Evolutionary conservation across 805 yeast species (phyloP).

Genomic region (Teunomyces pallodes): DNA sequence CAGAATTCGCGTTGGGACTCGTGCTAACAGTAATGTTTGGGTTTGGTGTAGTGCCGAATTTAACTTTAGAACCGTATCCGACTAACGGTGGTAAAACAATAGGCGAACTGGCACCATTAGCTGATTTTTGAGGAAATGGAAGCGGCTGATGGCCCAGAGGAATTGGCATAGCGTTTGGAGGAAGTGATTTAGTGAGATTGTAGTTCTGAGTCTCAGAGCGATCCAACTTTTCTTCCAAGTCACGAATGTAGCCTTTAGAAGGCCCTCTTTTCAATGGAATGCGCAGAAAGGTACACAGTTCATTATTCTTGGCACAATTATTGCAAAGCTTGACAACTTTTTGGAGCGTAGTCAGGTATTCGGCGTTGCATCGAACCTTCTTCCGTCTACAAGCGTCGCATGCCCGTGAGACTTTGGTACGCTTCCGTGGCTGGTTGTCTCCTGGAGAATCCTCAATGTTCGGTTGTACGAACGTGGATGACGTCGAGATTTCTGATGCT

Average conservation of each 20-base stretch:
- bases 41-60: conserved; percentile 4
- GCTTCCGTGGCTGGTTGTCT: conserved; percentile 42
- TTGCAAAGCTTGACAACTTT: conserved; percentile 55
- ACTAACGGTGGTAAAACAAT: conserved; percentile 33
- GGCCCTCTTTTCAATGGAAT: conserved; percentile 80
- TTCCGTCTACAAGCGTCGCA: conserved; percentile 79
- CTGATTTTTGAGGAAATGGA: conserved; percentile 12
- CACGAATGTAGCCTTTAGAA: conserved; percentile 63
- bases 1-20: background rate
- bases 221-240: conserved; percentile 37
- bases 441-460: background rate
- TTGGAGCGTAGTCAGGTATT: conserved; percentile 42
- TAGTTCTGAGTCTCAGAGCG: conserved; percentile 7
- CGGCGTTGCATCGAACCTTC: conserved; percentile 70
- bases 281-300: conserved; percentile 64
- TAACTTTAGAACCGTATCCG: conserved; percentile 11
- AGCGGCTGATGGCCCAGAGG: conserved; percentile 9
- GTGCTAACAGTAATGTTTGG: conserved; percentile 4
- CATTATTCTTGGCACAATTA: conserved; percentile 60
- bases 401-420: conserved; percentile 75
- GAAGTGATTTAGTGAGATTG: background rate
- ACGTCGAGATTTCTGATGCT: background rate
- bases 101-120: conserved; percentile 13
- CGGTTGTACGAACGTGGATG: background rate
- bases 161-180: background rate